Percentiles rank a stretch among this genome's conserved stretches.
Conservation (phyloP, 2,329 filamentous ascomycete species). For the Leptodontidium sp. region DNA sequence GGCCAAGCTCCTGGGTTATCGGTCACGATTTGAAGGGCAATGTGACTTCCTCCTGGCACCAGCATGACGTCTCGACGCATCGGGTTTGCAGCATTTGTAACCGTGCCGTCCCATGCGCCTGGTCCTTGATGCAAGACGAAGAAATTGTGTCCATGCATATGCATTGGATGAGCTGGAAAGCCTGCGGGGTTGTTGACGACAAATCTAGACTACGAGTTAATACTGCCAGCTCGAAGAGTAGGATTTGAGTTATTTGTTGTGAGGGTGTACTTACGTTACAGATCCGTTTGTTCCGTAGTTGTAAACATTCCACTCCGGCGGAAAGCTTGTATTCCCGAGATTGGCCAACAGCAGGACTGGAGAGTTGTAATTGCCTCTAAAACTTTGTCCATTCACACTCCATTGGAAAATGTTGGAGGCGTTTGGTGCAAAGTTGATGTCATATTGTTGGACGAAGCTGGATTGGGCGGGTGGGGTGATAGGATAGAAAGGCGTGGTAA, state of each 20-base stretch:
- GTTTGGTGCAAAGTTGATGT: conserved; percentile 52
- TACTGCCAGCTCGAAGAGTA: not conserved
- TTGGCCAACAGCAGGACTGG: conserved; percentile 65
- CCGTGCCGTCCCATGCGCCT: conserved; percentile 37
- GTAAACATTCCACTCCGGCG: conserved; percentile 62
- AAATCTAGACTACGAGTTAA: conserved; percentile 45
- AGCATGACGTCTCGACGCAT: conserved; percentile 61
- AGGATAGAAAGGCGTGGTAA: conserved; percentile 21
- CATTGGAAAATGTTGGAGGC: conserved; percentile 59
- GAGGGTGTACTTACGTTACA: conserved; percentile 44
- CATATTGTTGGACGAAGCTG: conserved; percentile 32
- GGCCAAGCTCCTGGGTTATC: conserved; percentile 63
- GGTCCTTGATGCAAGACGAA: conserved; percentile 65
- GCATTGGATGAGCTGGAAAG: conserved; percentile 67
- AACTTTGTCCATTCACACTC: conserved; percentile 53
- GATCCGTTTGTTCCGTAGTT: conserved; percentile 62
- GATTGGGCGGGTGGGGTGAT: conserved; percentile 25
- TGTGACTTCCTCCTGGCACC: conserved; percentile 51
- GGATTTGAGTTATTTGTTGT: no score
- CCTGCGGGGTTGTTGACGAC: conserved; percentile 59
- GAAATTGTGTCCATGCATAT: conserved; percentile 78
- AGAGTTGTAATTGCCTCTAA: conserved; percentile 63
- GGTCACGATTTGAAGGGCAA: conserved; percentile 40
- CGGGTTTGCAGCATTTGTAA: conserved; percentile 56
- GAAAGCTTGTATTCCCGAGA: conserved; percentile 60